Base-by-base conservation (phyloP, 1,284 basidiomycete genomes). In the Sanghuangporus sanghuang region DNA sequence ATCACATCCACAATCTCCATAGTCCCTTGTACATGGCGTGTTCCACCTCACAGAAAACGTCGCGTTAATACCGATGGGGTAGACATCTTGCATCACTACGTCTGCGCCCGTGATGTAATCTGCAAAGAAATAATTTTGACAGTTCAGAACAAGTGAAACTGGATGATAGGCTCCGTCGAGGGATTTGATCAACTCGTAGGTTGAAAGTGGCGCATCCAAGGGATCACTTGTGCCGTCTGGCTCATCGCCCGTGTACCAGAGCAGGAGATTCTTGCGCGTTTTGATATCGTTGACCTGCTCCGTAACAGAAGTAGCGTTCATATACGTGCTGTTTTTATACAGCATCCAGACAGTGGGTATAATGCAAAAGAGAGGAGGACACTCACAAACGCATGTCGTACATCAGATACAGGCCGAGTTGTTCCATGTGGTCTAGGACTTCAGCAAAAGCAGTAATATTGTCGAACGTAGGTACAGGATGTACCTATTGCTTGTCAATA, bases 181-280 rank as follows among this genome's bases (percentile, higher is more conserved):
- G 2, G 79, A 77, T 63, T 84, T 83, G 68, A 92, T 89, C n/a
- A 85, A 75, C 67, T 86, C 82, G 61, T 85, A 85, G 0, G 87
- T 73, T 42, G 72, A 73, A 1, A 74, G 68, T 0, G 89, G 86
- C 0, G 86, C 86, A 67, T 85, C 80, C 38, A 87, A 75, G 11
- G 87, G 86, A 66, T 90, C 87, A 23, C 79, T 80, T 1, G 82
- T 79, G 42, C 89, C 90, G 68, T 92, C 89, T 0, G 87, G 87
- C 70, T 91, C 89, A 67, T 91, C 88, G 0, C 78, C 87, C 8
- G 88, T 90, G 73, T 90, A 92, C 87, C 89, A 92, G 0, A 89
- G 74, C 7, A 92, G 77, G 16, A 92, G 78, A 66, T 89, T 90
- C 0, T 83, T 78, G 4, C 86, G 81, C 39, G 80, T 78, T 68